Evolutionary conservation across 2,329 filamentous ascomycete genomes (phyloP), one percentile per base, ranked within the genome.

Genomic region (Cercospora berteroae): DNA sequence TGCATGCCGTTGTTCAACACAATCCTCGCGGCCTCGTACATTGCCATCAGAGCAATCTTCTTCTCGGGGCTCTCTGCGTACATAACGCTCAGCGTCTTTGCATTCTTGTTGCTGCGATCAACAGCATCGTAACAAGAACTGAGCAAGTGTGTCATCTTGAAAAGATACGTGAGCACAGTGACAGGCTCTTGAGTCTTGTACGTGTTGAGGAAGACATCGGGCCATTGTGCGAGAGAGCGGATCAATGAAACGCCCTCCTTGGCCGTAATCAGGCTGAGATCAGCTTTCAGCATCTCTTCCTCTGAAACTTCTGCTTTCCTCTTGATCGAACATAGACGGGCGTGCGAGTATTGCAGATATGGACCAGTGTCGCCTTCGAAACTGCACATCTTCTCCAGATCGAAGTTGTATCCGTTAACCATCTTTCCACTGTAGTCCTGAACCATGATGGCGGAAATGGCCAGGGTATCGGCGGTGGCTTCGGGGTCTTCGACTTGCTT

Each of bases 391-490:
- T 87, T 85, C 67, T 92, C 88, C 84, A 93, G 89, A 81, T 94
- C 89, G 80, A 94, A 94, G 66, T 85, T 83, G 79, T 90, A 89
- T 74, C 87, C 86, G 79, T 89, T 88, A 76, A 88, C 83, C 89
- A 92, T 88, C 87, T 97, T 98, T 79, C 94, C 95, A 72, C 88
- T 91, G 93, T 98, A 97, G 77, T 98, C 95, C 81, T 98, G 94
- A 20, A 97, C 93, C 93, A 98, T 98, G 77, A 98, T 94, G 77
- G 91, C 90, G 71, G 91, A 94, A 77, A 98, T 97, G 70, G 94
- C 95, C 3, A 98, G 86, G 10, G 87, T 92, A 81, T 98, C 95
- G 69, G 95, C 93, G 9, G 89, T 91, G 64, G 87, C 86, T 64
- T 88, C 89, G 0, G 94, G 94, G 79, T 98, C 85, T 76, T 90